Evolutionary conservation across 768 basidiomycete genomes (phyloP), one percentile per base, ranked within the genome.

Genomic region (Xerocomus brunneocitrinus): DNA sequence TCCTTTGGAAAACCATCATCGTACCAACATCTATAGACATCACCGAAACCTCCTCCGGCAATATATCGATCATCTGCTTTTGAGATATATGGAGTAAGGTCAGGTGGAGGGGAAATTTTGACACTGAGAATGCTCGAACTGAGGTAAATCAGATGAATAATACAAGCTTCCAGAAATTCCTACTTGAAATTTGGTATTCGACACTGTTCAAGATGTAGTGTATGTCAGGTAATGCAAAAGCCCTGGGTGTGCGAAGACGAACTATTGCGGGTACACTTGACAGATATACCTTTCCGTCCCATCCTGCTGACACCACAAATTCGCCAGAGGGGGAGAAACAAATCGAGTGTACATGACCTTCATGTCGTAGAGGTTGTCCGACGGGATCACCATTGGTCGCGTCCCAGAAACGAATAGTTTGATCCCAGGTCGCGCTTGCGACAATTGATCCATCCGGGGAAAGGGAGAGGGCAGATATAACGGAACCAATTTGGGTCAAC

Each of bases 21-120:
- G 27, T 38, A 61, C 32, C 32, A 31, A 16, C 58, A 59, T 34
- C 27, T 52, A 16, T 55, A 60, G 16, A 62, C 53, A 45, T 63
- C 58, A 5, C 61, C 53, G 0, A 62, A 62, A 8, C 50, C 43
- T 12, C 61, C 61, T 19, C 53, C 51, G 3, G 53, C 52, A 0
- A 43, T 34, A 32, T 38, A 36, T 7, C 32, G 51, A 32, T 43
- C n/a, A n/a, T 44, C 4, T 3, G 3, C 9, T 43, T 40, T 56
- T 31, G 19, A 7, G 19, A 62, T 14, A 28, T 52, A 22, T 1
- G 27, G 6, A 3, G 62, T 57, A 13, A 62, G 58, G 25, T 62
- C 51, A 8, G n/a, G 47, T 5, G 41, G 46, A 38, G 25, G 52
- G 8, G 13, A 39, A 19, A 19, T 24, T 10, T 28, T 9, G 31